phyloP scores from a whole-genome alignment of 192 early-diverging fungal genomes.

The Kappamyces sp. region DNA sequence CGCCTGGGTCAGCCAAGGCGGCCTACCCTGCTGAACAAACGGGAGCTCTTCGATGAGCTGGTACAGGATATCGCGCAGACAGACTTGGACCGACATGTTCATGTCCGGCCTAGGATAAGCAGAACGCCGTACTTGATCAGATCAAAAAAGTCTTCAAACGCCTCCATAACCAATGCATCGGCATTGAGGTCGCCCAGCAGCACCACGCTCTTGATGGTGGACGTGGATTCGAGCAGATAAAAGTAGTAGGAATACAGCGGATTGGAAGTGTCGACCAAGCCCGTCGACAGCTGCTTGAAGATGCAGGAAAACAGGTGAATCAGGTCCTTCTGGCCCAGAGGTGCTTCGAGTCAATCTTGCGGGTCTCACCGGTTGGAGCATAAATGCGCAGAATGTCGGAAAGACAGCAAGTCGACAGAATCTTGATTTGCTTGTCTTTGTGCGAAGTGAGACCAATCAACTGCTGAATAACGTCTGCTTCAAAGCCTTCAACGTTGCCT shows the following conservation, averaged over 20 bases:
- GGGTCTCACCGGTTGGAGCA: no score
- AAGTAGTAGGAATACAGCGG: constrained; percentile 69
- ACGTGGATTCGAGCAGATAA: constrained; percentile 84
- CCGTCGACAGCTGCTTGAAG: constrained; percentile 62
- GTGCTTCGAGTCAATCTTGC: no score
- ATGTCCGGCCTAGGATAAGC: constrained; percentile 45
- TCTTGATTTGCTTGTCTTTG: constrained; percentile 73
- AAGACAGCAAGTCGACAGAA: constrained; percentile 72
- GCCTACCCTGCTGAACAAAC: constrained; percentile 51
- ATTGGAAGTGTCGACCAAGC: constrained; percentile 45
- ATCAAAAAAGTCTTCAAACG: constrained; percentile 70
- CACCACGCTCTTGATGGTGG: constrained; percentile 74
- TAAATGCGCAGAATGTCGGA: constrained; percentile 87
- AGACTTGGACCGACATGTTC: constrained; percentile 70
- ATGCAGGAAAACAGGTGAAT: constrained; percentile 82
- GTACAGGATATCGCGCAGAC: constrained; percentile 74
- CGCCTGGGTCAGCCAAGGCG: constrained; percentile 30
- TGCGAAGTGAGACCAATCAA: constrained; percentile 51
- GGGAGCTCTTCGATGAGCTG: constrained; percentile 73
- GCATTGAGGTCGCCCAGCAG: constrained; percentile 75
- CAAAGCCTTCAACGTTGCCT: no score
- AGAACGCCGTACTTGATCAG: constrained; percentile 40
- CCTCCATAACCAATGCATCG: constrained; percentile 65
- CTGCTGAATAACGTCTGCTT: not conserved
- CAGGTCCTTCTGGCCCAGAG: constrained; percentile 73